A percentile compares a stretch with the other conserved stretches of the same genome.
Evolutionary conservation across 2,329 filamentous ascomycete genomes (phyloP).

Genomic region (Gremmenia infestans): DNA sequence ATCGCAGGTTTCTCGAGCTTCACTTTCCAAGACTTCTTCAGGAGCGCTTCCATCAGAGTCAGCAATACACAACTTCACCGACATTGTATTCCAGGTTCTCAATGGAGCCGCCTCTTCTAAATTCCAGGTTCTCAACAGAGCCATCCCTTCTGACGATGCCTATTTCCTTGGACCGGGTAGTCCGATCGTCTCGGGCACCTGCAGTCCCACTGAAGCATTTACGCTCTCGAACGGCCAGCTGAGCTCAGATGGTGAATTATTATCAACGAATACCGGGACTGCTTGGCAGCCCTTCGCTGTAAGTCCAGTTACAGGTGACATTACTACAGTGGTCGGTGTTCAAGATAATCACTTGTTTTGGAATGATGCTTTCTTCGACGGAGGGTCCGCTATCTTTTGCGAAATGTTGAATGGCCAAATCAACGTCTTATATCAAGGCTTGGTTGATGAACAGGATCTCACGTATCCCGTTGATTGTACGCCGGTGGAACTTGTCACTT

Average conservation of each 20-base stretch:
- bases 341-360: constrained; percentile 36
- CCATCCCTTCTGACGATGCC: not conserved
- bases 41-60: not conserved
- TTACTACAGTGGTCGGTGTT: constrained; percentile 28
- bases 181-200: not conserved
- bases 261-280: not conserved
- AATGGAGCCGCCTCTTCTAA: too few species aligned
- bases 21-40: not conserved
- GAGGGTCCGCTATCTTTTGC: not conserved
- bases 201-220: not conserved
- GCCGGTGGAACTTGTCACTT: not conserved
- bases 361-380: constrained; percentile 13
- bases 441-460: not conserved
- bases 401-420: not conserved
- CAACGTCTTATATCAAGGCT: not conserved
- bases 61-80: not conserved
- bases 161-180: not conserved
- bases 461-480: not conserved
- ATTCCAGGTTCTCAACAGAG: not conserved
- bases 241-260: not conserved
- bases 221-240: not conserved
- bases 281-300: not conserved
- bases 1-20: not conserved
- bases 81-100: not conserved
- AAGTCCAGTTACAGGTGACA: not conserved